phyloP scores from a whole-genome alignment of 2,329 filamentous ascomycete species.

The Metarhizium anisopliae region DNA sequence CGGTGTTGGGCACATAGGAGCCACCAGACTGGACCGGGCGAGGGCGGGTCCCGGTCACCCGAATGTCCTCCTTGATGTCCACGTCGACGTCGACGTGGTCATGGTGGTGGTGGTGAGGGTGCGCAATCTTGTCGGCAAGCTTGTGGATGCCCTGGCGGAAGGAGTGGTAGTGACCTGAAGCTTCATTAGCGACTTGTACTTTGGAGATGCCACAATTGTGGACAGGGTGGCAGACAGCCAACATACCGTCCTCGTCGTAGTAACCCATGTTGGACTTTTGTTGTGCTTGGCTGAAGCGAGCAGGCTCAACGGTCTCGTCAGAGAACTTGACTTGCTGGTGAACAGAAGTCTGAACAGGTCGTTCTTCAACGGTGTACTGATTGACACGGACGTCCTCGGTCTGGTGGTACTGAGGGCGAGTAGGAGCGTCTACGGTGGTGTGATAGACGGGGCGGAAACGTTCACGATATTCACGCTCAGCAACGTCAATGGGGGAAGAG shows the following conservation, averaged over 20 bases:
- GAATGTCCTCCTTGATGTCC: conserved; percentile 26
- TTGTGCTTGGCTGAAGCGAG: conserved; percentile 31
- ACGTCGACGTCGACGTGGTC: conserved; percentile 41
- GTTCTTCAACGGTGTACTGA: conserved; percentile 30
- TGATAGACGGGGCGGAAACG: conserved; percentile 45
- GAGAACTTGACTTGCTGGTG: conserved; percentile 50
- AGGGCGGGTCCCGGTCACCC: conserved; percentile 18
- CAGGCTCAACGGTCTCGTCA: conserved; percentile 57
- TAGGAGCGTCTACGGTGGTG: conserved; percentile 23
- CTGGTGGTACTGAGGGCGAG: conserved; percentile 24
- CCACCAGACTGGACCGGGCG: conserved; percentile 19
- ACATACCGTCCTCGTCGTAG: conserved; percentile 54
- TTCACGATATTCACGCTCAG: conserved; percentile 58
- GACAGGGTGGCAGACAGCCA: conserved; percentile 1
- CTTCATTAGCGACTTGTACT: conserved; percentile 9
- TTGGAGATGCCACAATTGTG: neutral
- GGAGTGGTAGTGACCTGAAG: conserved; percentile 49
- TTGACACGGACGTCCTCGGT: conserved; percentile 18
- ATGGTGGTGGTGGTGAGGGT: conserved; percentile 32
- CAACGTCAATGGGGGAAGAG: conserved; percentile 49
- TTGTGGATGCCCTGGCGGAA: conserved; percentile 48
- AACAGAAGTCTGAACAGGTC: conserved; percentile 33
- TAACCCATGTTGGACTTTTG: conserved; percentile 53
- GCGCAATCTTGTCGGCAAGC: conserved; percentile 45
- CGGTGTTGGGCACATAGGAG: conserved; percentile 60